Evolutionary conservation across 78 protist genomes (phyloP), one percentile per base, ranked within the genome.

Genomic region (Diacronema lutheri): DNA sequence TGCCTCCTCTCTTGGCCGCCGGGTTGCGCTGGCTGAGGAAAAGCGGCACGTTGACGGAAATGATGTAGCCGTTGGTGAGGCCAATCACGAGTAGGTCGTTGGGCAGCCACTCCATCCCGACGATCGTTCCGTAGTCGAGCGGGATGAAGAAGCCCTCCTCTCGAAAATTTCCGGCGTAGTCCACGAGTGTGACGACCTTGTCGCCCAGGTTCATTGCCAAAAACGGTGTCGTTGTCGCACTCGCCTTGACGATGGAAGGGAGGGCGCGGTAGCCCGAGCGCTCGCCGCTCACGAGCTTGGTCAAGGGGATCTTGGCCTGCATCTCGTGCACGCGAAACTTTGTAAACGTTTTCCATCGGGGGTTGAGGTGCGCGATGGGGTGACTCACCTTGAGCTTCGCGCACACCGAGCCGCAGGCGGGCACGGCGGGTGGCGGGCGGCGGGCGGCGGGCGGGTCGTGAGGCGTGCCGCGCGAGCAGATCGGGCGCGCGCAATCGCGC

Each of bases 81-180:
- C 71, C 71, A 41, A 64, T 33, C 41, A 33, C 2, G 23, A 64
- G 71, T 41, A 29, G 25, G 10, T 64, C 41, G 71, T 33, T 6
- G 41, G 13, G 20, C 41, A 33, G 19, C 71, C 71, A 64, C 41
- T 1, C 21, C 23, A 33, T 1, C 25, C 23, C 40, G 41, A 33
- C 40, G 40, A 64, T 64, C 31, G 6, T 11, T 20, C 71, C 71
- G 20, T 64, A 64, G 71, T 64, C 71, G 21, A 31, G 41, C 29
- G 71, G 71, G 40, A 64, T 33, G 71, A 64, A 64, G 40, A 64
- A 64, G 35, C 71, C 71, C 40, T 64, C 71, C 71, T 64, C 71
- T 11, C 1, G 1, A 41, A 16, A 64, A 10, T 5, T 64, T 16
- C 40, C 71, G 41, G 71, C 3, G 71, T 64, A 64, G 71, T 64